Conservation (phyloP, 805 yeast species). For the Scheffersomyces spartinae region DNA sequence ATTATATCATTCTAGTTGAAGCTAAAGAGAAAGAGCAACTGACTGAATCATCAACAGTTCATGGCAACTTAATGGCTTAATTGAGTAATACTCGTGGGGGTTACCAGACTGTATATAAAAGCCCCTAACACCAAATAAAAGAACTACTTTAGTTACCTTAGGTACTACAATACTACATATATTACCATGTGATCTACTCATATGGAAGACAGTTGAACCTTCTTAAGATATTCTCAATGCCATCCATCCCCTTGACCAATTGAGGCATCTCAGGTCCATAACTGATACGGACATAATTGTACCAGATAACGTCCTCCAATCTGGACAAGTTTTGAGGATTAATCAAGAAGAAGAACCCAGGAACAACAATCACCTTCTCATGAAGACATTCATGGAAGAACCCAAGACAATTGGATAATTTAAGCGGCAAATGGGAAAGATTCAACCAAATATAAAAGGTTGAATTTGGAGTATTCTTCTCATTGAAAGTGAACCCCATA, state of each 20-base stretch:
- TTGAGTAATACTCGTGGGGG: too few relatives aligned
- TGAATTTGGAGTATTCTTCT: slow-evolving; percentile 37
- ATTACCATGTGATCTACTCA: too few relatives aligned
- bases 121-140: too few relatives aligned
- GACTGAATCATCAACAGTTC: too few relatives aligned
- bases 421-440: slow-evolving; percentile 42
- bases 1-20: too few relatives aligned
- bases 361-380: slow-evolving; percentile 48
- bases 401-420: slow-evolving; percentile 45
- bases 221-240: slow-evolving; percentile 37
- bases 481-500: slow-evolving; percentile 43
- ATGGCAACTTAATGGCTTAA: too few relatives aligned
- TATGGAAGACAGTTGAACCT: slow-evolving; percentile 33
- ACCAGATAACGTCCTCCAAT: slow-evolving; percentile 47
- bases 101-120: too few relatives aligned
- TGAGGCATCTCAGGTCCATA: slow-evolving; percentile 47
- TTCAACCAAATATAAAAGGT: slow-evolving; percentile 54
- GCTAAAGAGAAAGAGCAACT: too few relatives aligned
- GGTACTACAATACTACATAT: too few relatives aligned
- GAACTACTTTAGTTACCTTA: too few relatives aligned
- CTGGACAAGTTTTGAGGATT: slow-evolving; percentile 39
- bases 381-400: slow-evolving; percentile 54
- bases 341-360: slow-evolving; percentile 51
- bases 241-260: slow-evolving; percentile 47
- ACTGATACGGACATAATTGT: slow-evolving; percentile 44